A percentile compares a stretch with the other conserved stretches of the same genome.
Evolutionary conservation across 2,329 filamentous ascomycete genomes (phyloP).

Genomic region (Phaeosphaeria sp.): DNA sequence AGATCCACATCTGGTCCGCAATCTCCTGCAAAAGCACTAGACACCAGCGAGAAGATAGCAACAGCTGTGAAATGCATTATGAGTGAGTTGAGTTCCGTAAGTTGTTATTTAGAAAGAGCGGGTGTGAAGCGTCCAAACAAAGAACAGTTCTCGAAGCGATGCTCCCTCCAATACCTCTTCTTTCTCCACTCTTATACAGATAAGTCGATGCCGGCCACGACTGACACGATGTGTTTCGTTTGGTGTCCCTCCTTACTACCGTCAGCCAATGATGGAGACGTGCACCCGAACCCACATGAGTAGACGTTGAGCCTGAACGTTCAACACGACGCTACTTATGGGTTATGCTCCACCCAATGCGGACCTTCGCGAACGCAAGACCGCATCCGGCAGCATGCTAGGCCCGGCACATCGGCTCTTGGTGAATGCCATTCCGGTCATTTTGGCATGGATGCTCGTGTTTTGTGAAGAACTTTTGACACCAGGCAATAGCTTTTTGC

Average conservation of each 20-base stretch:
- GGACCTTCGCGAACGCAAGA: background rate
- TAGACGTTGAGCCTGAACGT: slow-evolving; percentile 14
- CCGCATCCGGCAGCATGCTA: background rate
- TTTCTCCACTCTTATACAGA: slow-evolving; percentile 3
- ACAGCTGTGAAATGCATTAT: slow-evolving; percentile 40
- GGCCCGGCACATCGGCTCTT: background rate
- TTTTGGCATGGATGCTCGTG: background rate
- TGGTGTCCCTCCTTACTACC: slow-evolving; percentile 19
- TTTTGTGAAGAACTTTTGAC: background rate
- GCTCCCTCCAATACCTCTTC: slow-evolving; percentile 1
- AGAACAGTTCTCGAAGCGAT: slow-evolving; percentile 5
- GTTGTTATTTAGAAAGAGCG: background rate
- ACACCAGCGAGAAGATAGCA: slow-evolving; percentile 34
- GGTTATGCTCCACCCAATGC: background rate
- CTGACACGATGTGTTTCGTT: slow-evolving; percentile 10
- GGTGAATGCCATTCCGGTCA: background rate
- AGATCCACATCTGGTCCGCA: slow-evolving; percentile 48
- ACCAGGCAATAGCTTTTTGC: background rate
- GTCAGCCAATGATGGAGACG: slow-evolving; percentile 18
- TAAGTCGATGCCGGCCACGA: too few species aligned
- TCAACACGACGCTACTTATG: slow-evolving; percentile 20
- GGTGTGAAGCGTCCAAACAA: background rate
- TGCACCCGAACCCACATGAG: slow-evolving; percentile 11
- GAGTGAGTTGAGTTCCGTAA: slow-evolving; percentile 13
- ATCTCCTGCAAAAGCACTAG: slow-evolving; percentile 37